Evolutionary conservation across 179 eudicot species (phyloP).

Genomic region (Beta macrorhiza): DNA sequence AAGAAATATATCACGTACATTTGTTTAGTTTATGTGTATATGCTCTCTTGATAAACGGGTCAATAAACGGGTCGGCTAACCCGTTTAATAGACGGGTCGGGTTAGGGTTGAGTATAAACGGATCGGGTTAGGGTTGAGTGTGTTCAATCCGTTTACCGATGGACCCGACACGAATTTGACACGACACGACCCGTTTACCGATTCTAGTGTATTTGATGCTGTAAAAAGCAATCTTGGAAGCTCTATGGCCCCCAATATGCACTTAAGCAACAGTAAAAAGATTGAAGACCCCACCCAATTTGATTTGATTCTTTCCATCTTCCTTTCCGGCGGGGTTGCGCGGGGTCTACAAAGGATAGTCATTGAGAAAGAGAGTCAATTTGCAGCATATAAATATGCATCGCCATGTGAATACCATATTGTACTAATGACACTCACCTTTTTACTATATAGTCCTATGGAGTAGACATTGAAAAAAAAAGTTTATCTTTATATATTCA

Average conservation of each 20-base stretch:
- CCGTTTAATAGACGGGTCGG: no score
- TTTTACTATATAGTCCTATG: not conserved
- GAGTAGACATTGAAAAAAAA: not conserved
- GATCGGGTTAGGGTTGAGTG: no score
- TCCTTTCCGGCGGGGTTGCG: slow-evolving; percentile 24
- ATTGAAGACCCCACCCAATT: slow-evolving; percentile 25
- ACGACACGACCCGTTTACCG: no score
- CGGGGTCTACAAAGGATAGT: slow-evolving; percentile 10
- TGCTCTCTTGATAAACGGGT: no score
- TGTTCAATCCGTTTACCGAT: no score
- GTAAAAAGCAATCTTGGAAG: not conserved
- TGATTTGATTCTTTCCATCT: slow-evolving; percentile 26
- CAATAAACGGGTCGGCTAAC: no score
- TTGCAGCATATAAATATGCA: slow-evolving; percentile 12
- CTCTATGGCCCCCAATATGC: slow-evolving; percentile 18
- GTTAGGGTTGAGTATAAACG: no score
- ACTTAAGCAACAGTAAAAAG: slow-evolving; percentile 25
- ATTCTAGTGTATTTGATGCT: not conserved
- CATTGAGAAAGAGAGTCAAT: not conserved
- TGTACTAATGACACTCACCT: not conserved
- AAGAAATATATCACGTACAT: no score
- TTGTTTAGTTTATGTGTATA: no score
- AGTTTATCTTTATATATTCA: no score
- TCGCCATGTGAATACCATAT: slow-evolving; percentile 11
- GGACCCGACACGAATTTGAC: no score